Evolutionary conservation across 176 grass and related monocot genomes (phyloP).

Genomic region (Ensete ventricosum): DNA sequence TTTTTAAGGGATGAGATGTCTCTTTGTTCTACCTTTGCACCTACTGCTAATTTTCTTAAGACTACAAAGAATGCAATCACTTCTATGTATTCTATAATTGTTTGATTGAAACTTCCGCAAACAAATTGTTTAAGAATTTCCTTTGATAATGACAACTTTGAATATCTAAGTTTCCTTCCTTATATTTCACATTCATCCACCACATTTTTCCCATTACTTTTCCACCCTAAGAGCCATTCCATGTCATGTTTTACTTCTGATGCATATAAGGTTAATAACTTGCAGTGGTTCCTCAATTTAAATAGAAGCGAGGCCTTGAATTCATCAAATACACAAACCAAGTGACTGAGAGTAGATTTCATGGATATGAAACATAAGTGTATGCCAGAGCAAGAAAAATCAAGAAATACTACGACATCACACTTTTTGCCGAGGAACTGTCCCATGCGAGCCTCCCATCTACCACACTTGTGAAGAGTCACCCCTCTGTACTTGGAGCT

Average conservation of each 20-base stretch:
- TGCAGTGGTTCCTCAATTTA: not conserved
- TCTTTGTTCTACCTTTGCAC: not conserved
- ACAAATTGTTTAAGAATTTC: not conserved
- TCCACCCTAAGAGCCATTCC: not conserved
- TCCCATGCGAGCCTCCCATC: constrained; percentile 97
- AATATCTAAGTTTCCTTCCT: no score
- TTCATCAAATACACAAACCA: not conserved
- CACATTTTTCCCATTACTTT: not conserved
- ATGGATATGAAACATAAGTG: constrained; percentile 7
- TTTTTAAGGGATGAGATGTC: not conserved
- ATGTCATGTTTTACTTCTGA: not conserved
- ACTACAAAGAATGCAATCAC: no score
- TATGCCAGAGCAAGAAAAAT: not conserved
- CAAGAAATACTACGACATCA: not conserved
- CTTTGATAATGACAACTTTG: not conserved
- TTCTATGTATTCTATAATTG: no score
- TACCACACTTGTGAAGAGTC: constrained; percentile 91
- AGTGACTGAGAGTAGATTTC: not conserved
- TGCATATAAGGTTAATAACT: constrained; percentile 7
- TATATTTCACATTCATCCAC: not conserved
- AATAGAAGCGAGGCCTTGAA: not conserved
- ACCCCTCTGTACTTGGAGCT: constrained; percentile 95
- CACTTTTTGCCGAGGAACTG: constrained; percentile 99
- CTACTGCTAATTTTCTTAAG: no score
- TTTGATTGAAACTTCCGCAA: not conserved